Conservation (phyloP, 305 asterid species). For the Striga hermonthica region DNA sequence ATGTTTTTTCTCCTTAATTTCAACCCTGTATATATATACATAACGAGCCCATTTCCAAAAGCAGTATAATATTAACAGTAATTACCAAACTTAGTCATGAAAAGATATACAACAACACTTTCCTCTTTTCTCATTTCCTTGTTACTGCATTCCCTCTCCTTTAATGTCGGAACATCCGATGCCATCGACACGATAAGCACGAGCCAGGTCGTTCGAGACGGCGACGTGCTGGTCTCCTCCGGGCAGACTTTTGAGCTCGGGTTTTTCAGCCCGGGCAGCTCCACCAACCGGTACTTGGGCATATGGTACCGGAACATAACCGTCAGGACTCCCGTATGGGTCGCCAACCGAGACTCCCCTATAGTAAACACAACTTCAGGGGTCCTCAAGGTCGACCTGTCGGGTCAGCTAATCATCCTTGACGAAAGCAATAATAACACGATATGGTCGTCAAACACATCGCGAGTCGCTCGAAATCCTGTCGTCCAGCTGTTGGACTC, state of each 20-base stretch:
- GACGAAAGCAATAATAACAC: background rate
- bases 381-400: background rate
- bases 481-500: background rate
- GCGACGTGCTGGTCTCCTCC: background rate
- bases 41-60: no score
- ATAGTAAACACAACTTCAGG: background rate
- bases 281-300: constrained; percentile 1
- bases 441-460: background rate
- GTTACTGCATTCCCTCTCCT: background rate
- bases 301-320: constrained; percentile 1
- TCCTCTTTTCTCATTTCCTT: background rate
- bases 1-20: no score
- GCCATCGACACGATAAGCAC: background rate
- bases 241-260: background rate
- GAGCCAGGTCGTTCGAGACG: background rate
- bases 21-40: no score
- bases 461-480: background rate
- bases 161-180: background rate
- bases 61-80: background rate
- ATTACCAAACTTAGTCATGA: background rate
- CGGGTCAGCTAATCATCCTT: background rate
- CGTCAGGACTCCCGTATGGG: background rate
- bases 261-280: constrained; percentile 3
- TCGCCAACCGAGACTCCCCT: constrained; percentile 3
- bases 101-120: background rate